Evolutionary conservation across 2,329 filamentous ascomycete species (phyloP).

Genomic region (Fusarium protoensiforme): DNA sequence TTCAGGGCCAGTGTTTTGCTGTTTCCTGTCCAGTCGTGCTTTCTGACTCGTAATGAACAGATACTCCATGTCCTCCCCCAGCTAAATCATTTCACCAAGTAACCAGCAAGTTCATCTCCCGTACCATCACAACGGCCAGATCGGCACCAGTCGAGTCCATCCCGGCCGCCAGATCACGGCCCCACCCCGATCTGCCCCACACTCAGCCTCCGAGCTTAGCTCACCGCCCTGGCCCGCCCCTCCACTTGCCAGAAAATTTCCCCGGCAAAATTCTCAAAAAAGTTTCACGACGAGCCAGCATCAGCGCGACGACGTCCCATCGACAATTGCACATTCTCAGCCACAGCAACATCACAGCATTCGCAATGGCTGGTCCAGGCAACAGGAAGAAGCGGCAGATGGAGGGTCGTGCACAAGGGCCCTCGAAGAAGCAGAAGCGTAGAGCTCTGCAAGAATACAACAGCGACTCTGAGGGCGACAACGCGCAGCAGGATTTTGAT

Average conservation of each 20-base stretch:
- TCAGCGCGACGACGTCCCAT: conserved; percentile 22
- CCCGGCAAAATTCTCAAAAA: conserved; percentile 42
- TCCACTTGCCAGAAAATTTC: conserved; percentile 42
- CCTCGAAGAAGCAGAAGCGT: conserved; percentile 64
- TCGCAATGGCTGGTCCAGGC: conserved; percentile 47
- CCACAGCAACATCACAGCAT: conserved; percentile 13
- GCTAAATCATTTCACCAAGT: neutral
- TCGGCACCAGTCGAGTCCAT: neutral
- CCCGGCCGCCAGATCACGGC: conserved; percentile 6
- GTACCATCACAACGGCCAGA: neutral
- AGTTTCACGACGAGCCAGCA: conserved; percentile 37
- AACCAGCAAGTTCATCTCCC: neutral
- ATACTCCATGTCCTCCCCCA: neutral
- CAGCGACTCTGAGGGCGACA: conserved; percentile 62
- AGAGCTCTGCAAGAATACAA: conserved; percentile 60
- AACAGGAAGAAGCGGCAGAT: conserved; percentile 51
- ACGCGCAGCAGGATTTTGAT: conserved; percentile 55
- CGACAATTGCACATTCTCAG: conserved; percentile 14
- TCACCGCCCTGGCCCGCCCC: conserved; percentile 42
- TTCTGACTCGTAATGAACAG: neutral
- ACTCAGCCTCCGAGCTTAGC: conserved; percentile 19
- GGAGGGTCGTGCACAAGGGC: conserved; percentile 50
- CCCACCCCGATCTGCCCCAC: conserved; percentile 12
- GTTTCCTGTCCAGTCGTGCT: neutral
- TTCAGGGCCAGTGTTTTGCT: neutral